Base-by-base conservation (phyloP, 805 yeast species). In the Yamadazyma insecticola region DNA sequence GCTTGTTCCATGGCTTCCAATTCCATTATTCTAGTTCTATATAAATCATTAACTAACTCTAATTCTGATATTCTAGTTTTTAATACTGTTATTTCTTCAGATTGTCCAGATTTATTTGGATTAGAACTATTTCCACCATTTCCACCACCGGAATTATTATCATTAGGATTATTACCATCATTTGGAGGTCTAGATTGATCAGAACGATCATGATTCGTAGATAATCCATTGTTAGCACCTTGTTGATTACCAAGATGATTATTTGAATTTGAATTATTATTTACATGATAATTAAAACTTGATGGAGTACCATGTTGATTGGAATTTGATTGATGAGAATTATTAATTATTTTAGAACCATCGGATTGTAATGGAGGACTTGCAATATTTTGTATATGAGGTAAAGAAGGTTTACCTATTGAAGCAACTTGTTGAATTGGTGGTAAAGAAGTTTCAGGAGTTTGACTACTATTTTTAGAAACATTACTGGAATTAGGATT, bases 31-130 rank as follows among this genome's bases (percentile, higher is more conserved):
- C 95, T 74, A 5, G 90, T 75, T 45, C 85, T 75, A 63, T 87
- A 85, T 36, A 90, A 62, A 51, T 89, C 97, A 47, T 88, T 89
- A 24, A 90, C 95, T 25, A 89, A 67, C 53, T 90, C 97, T 39
- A 90, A 70, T 53, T 90, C 97, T 9, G 83, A 76, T 14, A 89
- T 85, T 36, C 94, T 69, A 0, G 96, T 85, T 41, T 76, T 75
- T 40, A 89, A 60, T 16, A 57, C 46, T 16, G 67, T 60, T 10
- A 55, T 45, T 41, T 62, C 68, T 39, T 60, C 60, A 16, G 24
- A 24, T 8, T 30, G 22, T 14, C 20, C 24, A 6, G 28, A 14
- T n/a, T n/a, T n/a, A 8, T 17, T 17, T 12, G 28, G 12, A 17
- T 16, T 30, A 4, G 13, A 22, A n/a, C n/a, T 16, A 7, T 5